Percentiles rank a stretch among this genome's conserved stretches.
phyloP scores from a whole-genome alignment of 75 land plant species.

The Sequoia sempervirens region DNA sequence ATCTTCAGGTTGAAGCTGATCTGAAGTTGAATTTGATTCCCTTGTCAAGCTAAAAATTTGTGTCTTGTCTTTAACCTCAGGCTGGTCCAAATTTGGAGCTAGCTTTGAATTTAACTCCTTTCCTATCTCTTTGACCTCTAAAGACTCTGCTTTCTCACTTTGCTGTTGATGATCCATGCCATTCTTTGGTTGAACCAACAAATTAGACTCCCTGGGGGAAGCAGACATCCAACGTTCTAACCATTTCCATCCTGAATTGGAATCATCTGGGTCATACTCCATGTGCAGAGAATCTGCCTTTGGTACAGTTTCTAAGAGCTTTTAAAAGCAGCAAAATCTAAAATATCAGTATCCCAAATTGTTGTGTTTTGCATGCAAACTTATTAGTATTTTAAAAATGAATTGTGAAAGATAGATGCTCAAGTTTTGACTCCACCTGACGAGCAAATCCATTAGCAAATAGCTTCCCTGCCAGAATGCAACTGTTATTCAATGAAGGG shows the following conservation, averaged over 20 bases:
- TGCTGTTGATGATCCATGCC: background rate
- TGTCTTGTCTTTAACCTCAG: constrained; percentile 36
- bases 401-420: background rate
- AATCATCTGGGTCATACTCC: constrained; percentile 37
- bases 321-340: background rate
- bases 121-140: background rate
- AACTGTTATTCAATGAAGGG: constrained; percentile 6
- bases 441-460: constrained; percentile 53
- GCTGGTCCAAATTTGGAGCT: constrained; percentile 11
- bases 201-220: constrained; percentile 13
- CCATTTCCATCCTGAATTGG: constrained; percentile 57
- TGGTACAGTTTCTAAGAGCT: constrained; percentile 48
- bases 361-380: background rate
- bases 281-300: constrained; percentile 29
- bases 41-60: constrained; percentile 2
- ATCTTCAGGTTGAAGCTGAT: background rate
- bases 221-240: constrained; percentile 56
- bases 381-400: background rate
- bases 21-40: background rate
- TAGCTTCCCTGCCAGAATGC: constrained; percentile 29
- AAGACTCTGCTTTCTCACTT: background rate
- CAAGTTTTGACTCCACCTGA: constrained; percentile 26
- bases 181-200: constrained; percentile 7
- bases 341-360: background rate
- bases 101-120: background rate